These are phyloP conservation scores for Mastigamoeba balamuthi DNA, from an alignment of 78 protist genomes.

Conservation along the genomic window DNA sequence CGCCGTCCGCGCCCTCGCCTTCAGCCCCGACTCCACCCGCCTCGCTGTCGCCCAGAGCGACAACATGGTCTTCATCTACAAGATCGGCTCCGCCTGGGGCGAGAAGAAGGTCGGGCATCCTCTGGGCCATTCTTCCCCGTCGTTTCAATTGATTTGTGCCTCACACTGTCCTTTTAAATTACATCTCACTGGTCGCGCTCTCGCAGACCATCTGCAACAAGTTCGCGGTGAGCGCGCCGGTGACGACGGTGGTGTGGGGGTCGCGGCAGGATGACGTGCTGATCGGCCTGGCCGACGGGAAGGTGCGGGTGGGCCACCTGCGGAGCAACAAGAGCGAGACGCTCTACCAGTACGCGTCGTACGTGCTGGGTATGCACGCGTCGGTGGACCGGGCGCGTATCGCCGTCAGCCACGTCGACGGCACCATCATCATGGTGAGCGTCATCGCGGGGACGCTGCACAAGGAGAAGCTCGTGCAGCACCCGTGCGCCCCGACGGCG, in stretches of 20 bases:
- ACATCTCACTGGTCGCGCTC: no score
- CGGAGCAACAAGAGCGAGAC: constrained; percentile 31
- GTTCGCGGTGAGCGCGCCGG: constrained; percentile 35
- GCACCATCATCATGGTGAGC: not conserved
- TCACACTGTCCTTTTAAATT: no score
- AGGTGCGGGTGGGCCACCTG: constrained; percentile 37
- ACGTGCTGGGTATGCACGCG: constrained; percentile 13
- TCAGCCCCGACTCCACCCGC: constrained; percentile 70
- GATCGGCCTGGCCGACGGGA: constrained; percentile 29
- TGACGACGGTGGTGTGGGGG: constrained; percentile 73
- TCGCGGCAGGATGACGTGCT: constrained; percentile 19
- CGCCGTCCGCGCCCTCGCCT: constrained; percentile 56
- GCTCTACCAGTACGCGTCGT: constrained; percentile 36
- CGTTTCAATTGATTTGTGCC: no score
- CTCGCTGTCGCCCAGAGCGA: constrained; percentile 82
- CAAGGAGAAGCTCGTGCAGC: not conserved
- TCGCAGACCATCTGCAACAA: constrained; percentile 80
- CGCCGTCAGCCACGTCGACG: constrained; percentile 13
- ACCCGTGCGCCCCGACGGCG: constrained; percentile 35
- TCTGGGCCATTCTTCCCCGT: no score
- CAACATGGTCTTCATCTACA: constrained; percentile 74
- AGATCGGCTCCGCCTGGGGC: constrained; percentile 77
- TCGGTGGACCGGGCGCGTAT: constrained; percentile 11
- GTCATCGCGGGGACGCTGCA: not conserved
- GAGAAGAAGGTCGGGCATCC: no score